These are phyloP conservation scores for Microascus cirrosus DNA, from an alignment of 2,329 filamentous ascomycete species.

Conservation along the genomic window DNA sequence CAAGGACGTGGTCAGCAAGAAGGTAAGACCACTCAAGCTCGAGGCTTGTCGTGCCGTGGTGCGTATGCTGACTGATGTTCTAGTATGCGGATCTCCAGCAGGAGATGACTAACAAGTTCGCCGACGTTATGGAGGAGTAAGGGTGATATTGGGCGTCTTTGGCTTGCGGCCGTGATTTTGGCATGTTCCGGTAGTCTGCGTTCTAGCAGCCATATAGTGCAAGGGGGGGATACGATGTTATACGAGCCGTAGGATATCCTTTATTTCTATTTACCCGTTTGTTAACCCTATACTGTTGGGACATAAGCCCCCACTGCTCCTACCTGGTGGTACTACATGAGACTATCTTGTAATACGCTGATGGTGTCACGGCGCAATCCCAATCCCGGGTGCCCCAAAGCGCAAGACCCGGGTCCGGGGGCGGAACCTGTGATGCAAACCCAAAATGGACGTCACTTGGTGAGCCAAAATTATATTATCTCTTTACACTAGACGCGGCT, in stretches of 20 bases:
- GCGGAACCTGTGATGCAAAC: neutral
- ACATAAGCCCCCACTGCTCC: neutral
- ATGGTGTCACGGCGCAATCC: neutral
- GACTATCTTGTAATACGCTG: neutral
- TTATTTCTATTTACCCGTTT: neutral
- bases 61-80: neutral
- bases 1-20: slow-evolving; percentile 70
- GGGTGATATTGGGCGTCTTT: neutral
- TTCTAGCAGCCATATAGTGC: neutral
- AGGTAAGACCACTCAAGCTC: slow-evolving; percentile 46
- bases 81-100: slow-evolving; percentile 89
- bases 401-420: neutral
- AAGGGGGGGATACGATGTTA: neutral
- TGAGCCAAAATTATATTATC: neutral
- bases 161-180: neutral
- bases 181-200: neutral
- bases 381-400: neutral
- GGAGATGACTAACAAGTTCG: slow-evolving; percentile 94
- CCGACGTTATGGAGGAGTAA: slow-evolving; percentile 90
- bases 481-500: neutral
- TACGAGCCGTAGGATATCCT: neutral
- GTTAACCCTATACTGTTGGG: neutral
- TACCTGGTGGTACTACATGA: neutral
- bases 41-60: neutral
- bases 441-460: neutral